phyloP scores from a whole-genome alignment of 2,329 filamentous ascomycete species.

The Sporothrix luriei region DNA sequence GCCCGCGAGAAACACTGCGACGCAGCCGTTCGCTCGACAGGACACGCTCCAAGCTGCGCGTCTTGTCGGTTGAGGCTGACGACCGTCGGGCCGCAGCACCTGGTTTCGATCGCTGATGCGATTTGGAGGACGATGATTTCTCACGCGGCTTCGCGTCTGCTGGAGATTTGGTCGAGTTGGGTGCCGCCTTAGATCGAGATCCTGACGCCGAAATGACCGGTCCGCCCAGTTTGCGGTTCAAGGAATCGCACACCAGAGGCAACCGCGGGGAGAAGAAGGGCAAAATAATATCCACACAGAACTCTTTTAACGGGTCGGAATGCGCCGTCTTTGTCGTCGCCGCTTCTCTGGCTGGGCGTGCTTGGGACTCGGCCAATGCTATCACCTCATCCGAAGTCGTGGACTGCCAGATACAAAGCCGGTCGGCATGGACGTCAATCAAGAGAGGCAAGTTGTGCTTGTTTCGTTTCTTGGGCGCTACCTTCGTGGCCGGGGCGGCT shows the following conservation, averaged over 20 bases:
- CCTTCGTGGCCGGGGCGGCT: slow-evolving; percentile 41
- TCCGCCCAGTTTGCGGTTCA: slow-evolving; percentile 76
- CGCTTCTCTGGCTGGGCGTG: slow-evolving; percentile 40
- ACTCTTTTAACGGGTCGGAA: slow-evolving; percentile 69
- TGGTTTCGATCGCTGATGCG: slow-evolving; percentile 49
- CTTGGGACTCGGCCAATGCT: slow-evolving; percentile 54
- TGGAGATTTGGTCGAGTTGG: slow-evolving; percentile 41
- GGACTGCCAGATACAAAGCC: slow-evolving; percentile 82
- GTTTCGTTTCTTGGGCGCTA: slow-evolving; percentile 57
- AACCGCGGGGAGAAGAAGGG: slow-evolving; percentile 79
- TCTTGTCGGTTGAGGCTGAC: slow-evolving; percentile 50
- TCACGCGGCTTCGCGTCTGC: slow-evolving; percentile 27
- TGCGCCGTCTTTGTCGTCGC: slow-evolving; percentile 47
- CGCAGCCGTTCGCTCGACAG: slow-evolving; percentile 62
- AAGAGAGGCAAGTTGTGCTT: slow-evolving; percentile 66
- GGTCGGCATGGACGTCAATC: slow-evolving; percentile 74
- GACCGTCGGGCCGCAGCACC: slow-evolving; percentile 46
- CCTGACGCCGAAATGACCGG: slow-evolving; percentile 60
- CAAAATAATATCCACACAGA: slow-evolving; percentile 77
- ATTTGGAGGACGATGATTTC: slow-evolving; percentile 41
- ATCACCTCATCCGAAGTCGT: slow-evolving; percentile 64
- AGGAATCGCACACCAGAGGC: slow-evolving; percentile 68
- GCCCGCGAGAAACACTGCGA: slow-evolving; percentile 59
- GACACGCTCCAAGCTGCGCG: slow-evolving; percentile 62
- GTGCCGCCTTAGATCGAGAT: slow-evolving; percentile 51